Percentiles rank a stretch among this genome's conserved stretches.
These are phyloP conservation scores for Yarrowia deformans DNA, from an alignment of 805 yeast genomes.

Conservation along the genomic window DNA sequence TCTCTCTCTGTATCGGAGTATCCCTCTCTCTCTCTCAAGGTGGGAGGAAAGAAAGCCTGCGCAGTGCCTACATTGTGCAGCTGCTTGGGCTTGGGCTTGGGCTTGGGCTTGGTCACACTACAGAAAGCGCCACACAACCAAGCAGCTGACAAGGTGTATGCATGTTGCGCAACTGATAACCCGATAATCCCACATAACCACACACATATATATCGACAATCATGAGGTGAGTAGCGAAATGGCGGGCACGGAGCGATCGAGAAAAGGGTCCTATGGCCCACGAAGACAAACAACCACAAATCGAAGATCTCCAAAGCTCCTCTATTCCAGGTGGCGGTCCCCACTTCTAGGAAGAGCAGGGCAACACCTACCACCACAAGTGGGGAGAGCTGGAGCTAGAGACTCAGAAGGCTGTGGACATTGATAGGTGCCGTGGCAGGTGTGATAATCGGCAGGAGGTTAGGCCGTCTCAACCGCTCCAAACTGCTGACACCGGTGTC, in stretches of 20 bases:
- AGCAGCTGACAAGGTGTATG: slow-evolving; percentile 8
- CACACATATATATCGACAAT: slow-evolving; percentile 21
- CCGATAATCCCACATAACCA: slow-evolving; percentile 16
- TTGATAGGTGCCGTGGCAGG: no score
- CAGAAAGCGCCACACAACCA: slow-evolving; percentile 3
- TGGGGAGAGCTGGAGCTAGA: no score
- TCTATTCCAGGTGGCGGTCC: not conserved
- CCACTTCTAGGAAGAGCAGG: not conserved
- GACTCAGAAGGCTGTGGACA: no score
- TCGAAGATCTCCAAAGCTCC: not conserved
- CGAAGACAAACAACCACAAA: not conserved
- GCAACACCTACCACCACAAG: no score
- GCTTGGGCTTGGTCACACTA: slow-evolving; percentile 19
- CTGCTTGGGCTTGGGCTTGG: no score
- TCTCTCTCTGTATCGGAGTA: no score
- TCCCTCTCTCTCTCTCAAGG: not conserved
- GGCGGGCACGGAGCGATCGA: not conserved
- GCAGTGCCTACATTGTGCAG: no score
- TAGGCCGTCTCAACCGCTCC: no score
- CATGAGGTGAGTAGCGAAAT: slow-evolving; percentile 9
- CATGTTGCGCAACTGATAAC: slow-evolving; percentile 23
- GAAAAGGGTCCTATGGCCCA: no score
- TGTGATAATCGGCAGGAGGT: no score
- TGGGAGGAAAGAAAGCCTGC: not conserved
- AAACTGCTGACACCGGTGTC: no score